These are phyloP conservation scores for Ophiocordyceps camponoti-floridani DNA, from an alignment of 2,329 filamentous ascomycete species.

Conservation along the genomic window DNA sequence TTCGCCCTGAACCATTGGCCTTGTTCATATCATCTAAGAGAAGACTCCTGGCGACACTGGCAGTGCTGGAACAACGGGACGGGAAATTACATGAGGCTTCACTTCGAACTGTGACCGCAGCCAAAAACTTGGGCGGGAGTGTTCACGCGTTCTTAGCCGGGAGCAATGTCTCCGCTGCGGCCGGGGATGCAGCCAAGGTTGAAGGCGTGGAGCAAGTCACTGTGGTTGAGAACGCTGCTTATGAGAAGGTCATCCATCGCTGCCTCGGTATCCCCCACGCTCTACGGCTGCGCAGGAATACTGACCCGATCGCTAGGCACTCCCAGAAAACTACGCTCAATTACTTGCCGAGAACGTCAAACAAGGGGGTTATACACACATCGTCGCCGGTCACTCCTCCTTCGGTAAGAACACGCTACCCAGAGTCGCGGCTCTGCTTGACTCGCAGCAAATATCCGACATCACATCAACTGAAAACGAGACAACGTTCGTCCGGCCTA, in stretches of 20 bases:
- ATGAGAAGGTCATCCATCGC: conserved; percentile 55
- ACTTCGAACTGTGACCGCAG: conserved; percentile 70
- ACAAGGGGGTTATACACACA: conserved; percentile 82
- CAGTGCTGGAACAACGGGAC: conserved; percentile 80
- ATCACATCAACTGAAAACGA: conserved; percentile 74
- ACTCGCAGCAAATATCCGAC: conserved; percentile 86
- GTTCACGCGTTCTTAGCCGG: conserved; percentile 83
- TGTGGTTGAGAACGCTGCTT: conserved; percentile 70
- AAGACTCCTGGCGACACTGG: conserved; percentile 66
- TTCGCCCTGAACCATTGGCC: background rate
- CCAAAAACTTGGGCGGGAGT: conserved; percentile 67
- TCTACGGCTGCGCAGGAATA: background rate
- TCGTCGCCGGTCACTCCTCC: conserved; percentile 78
- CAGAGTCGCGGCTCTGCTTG: conserved; percentile 76
- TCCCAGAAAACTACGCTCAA: conserved; percentile 89
- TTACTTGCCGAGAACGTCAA: conserved; percentile 92
- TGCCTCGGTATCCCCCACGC: background rate
- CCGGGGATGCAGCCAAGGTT: conserved; percentile 74
- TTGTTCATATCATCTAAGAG: background rate
- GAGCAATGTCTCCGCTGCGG: conserved; percentile 53
- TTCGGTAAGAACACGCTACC: conserved; percentile 95
- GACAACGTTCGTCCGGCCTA: conserved; percentile 88
- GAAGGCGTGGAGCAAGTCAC: conserved; percentile 85
- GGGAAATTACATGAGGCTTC: conserved; percentile 73
- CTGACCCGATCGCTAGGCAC: conserved; percentile 35